Base-by-base conservation (phyloP, 1,139 yeast species). In the Yarrowia galli region DNA sequence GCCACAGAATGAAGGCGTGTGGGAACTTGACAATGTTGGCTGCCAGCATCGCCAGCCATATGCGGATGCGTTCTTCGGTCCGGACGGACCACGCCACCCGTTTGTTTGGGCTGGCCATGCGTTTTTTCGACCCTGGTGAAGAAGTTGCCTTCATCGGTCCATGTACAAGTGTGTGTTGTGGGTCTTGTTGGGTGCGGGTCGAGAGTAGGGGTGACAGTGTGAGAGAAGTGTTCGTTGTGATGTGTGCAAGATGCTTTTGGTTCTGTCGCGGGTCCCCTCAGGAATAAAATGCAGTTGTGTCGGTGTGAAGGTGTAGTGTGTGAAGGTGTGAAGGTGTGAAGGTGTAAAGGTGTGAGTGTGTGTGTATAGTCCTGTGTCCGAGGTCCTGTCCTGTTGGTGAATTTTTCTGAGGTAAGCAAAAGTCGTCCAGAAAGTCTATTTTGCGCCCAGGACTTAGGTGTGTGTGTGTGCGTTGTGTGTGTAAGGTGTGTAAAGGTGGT, bases 1-100 rank as follows among this genome's bases (percentile, higher is more conserved):
- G 66, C 66, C 66, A 61, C 10, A 61, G 46, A 8, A 61, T 61
- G 56, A 61, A 61, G 64, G 64, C 64, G 42, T 58, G 64, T 7
- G 64, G 64, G 36, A 43, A 58, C 51, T 58, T 58, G 51, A 58
- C 64, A 28, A 58, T 58, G 51, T 58, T 58, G 32, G 64, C 64
- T 18, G 64, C 64, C 28, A 58, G 64, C 49, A 58, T 42, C 49
- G 64, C 64, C 28, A 58, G 42, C 64, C 64, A 58, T 58, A 58
- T 58, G 64, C 64, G 64, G 49, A 58, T 43, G 42, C 64, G 64
- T 15, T 58, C 64, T 20, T 58, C 64, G 22, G 46, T 38, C 22
- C 40, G 20, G 18, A 32, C 42, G 36, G 64, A 32, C 64, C 64
- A 58, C 23, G 64, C 15, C 51, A 15, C 20, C 42, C 51, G 8